Base-by-base conservation (phyloP, 2,329 filamentous ascomycete genomes). In the Pseudopyricularia javanii region DNA sequence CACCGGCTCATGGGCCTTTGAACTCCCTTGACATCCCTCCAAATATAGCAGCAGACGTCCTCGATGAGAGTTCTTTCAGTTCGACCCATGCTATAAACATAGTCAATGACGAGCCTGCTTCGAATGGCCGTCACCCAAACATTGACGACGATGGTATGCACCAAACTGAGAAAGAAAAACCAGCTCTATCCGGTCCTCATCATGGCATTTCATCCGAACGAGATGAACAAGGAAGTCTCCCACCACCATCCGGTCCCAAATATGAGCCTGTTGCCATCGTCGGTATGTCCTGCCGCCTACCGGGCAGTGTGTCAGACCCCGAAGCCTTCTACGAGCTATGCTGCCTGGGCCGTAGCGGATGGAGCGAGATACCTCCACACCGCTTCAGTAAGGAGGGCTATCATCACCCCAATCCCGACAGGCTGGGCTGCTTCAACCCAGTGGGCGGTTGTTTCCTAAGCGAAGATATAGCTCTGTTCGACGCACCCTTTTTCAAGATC, bases 401-500 rank as follows among this genome's bases (percentile, higher is more conserved):
- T 57, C 61, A 66, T 50, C 65, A 70, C 48, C 61, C 62, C 4
- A 63, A 67, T 35, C 63, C 62, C 0, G 59, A 59, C 50, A 61
- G 65, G 51, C 59, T 69, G 59, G 68, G 58, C 45, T 50, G 57
- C 54, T 58, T 67, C 56, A 68, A 68, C 54, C 58, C 61, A 4
- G 49, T 54, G 3, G 62, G 64, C 4, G 63, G 65, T 2, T 67
- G 66, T 53, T 65, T 68, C 28, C 57, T 69, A 28, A 56, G 57
- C 4, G 57, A 62, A 37, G 63, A 68, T 35, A 52, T 61, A 3
- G 55, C 59, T 8, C 53, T 58, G 48, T 66, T 64, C 53, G 61
- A 68, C 54, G 65, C 62, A 28, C 57, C 58, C 3, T 70, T 69
- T 50, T 69, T 67, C 59, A 62, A 66, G 33, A 67, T 70, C 17